Percentiles rank a stretch among this genome's conserved stretches.
Evolutionary conservation across 108 stramenopile species (phyloP).

Genomic region (Fistulifera solaris): DNA sequence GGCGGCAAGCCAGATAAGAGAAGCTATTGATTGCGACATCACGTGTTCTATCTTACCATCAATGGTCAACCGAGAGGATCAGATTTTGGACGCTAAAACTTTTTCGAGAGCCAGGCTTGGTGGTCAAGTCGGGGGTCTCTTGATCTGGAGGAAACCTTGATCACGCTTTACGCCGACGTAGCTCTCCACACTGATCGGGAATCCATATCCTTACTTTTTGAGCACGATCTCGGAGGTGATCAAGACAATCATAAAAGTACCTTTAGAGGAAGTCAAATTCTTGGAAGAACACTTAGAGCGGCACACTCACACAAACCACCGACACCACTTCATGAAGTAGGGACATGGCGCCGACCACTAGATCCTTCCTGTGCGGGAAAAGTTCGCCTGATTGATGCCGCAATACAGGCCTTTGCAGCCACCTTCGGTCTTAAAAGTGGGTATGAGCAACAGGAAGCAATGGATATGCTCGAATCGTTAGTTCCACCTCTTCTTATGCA

Average conservation of each 20-base stretch:
- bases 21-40: constrained; percentile 41
- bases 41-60: constrained; percentile 59
- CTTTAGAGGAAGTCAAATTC: constrained; percentile 41
- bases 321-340: constrained; percentile 75
- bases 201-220: constrained; percentile 29
- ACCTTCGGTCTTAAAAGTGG: constrained; percentile 79
- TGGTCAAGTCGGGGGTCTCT: constrained; percentile 53
- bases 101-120: constrained; percentile 35
- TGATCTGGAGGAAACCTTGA: constrained; percentile 49
- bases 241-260: constrained; percentile 1
- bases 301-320: constrained; percentile 29
- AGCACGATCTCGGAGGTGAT: constrained; percentile 5
- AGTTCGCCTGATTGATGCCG: constrained; percentile 71
- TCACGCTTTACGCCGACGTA: constrained; percentile 37
- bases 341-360: constrained; percentile 70
- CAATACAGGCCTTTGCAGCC: constrained; percentile 76
- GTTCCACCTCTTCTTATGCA: constrained; percentile 16
- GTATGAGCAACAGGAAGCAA: constrained; percentile 60
- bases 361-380: constrained; percentile 56
- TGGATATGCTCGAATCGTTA: constrained; percentile 45
- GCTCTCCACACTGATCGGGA: constrained; percentile 64
- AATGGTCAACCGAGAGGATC: constrained; percentile 57
- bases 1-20: constrained; percentile 60
- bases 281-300: constrained; percentile 33
- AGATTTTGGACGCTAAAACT: constrained; percentile 53